A percentile compares a stretch with the other conserved stretches of the same genome.
Conservation (phyloP, 2,329 filamentous ascomycete genomes). For the Epichloe gansuensis region DNA sequence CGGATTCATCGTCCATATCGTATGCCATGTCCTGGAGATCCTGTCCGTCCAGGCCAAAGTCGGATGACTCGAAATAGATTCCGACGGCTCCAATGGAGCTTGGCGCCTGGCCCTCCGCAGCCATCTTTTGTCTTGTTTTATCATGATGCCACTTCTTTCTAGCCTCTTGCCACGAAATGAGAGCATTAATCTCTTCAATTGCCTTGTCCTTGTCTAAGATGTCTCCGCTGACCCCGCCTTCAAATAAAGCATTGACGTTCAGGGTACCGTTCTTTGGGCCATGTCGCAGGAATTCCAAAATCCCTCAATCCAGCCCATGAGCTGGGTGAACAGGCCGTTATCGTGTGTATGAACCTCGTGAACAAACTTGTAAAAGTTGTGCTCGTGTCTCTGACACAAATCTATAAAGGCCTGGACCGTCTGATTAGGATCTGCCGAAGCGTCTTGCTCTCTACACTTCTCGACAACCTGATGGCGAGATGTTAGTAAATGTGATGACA, state of each 20-base stretch:
- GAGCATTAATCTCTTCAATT: conserved; percentile 66
- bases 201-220: conserved; percentile 60
- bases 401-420: conserved; percentile 98
- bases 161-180: conserved; percentile 90
- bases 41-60: conserved; percentile 82
- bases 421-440: conserved; percentile 91
- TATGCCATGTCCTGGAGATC: conserved; percentile 81
- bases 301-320: conserved; percentile 97
- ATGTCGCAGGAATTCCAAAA: conserved; percentile 81
- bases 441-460: conserved; percentile 58
- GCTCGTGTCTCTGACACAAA: conserved; percentile 84
- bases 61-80: conserved; percentile 58
- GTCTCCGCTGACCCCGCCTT: conserved; percentile 58
- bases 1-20: conserved; percentile 54
- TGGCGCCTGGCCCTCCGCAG: conserved; percentile 52
- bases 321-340: conserved; percentile 86
- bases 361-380: conserved; percentile 98
- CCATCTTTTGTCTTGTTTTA: conserved; percentile 99
- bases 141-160: conserved; percentile 97
- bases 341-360: conserved; percentile 97
- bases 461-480: conserved; percentile 43
- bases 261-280: conserved; percentile 77
- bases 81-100: conserved; percentile 40
- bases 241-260: conserved; percentile 89
- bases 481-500: background rate